A percentile compares a stretch with the other conserved stretches of the same genome.
Evolutionary conservation across 2,329 filamentous ascomycete species (phyloP).

Genomic region (Teratosphaeriaceae sp.): DNA sequence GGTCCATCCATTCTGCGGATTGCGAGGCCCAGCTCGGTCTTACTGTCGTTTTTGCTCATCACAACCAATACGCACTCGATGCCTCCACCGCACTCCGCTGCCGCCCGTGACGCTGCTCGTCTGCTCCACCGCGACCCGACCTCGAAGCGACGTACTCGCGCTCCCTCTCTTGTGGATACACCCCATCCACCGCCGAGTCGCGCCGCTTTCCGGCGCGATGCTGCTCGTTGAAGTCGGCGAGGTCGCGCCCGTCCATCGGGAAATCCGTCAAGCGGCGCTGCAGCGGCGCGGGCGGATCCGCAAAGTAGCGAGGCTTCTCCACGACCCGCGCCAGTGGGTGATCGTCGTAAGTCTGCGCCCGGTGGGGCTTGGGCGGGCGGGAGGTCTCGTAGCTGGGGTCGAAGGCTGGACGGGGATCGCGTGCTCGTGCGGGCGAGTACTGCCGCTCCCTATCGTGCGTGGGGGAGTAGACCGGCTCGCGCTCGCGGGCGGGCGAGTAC

Average conservation of each 20-base stretch:
- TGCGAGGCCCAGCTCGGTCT: too few relatives aligned
- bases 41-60: too few relatives aligned
- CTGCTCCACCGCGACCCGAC: too few relatives aligned
- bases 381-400: not conserved
- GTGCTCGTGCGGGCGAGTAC: not conserved
- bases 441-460: not conserved
- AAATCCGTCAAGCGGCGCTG: constrained; percentile 5
- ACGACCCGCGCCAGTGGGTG: constrained; percentile 3
- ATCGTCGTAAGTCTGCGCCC: constrained; percentile 6
- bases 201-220: not conserved
- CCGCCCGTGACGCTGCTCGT: too few relatives aligned
- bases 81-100: too few relatives aligned
- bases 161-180: too few relatives aligned
- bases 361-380: not conserved
- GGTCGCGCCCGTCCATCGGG: not conserved
- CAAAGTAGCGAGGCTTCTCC: not conserved
- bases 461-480: too few relatives aligned
- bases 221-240: constrained; percentile 4
- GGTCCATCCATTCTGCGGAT: too few relatives aligned
- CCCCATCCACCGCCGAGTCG: not conserved
- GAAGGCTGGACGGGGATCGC: not conserved
- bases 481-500: constrained; percentile 1
- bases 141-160: too few relatives aligned
- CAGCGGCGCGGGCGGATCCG: not conserved
- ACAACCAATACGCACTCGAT: too few relatives aligned